Base-by-base conservation (phyloP, 78 protist species). In the Protostelium mycophagum region DNA sequence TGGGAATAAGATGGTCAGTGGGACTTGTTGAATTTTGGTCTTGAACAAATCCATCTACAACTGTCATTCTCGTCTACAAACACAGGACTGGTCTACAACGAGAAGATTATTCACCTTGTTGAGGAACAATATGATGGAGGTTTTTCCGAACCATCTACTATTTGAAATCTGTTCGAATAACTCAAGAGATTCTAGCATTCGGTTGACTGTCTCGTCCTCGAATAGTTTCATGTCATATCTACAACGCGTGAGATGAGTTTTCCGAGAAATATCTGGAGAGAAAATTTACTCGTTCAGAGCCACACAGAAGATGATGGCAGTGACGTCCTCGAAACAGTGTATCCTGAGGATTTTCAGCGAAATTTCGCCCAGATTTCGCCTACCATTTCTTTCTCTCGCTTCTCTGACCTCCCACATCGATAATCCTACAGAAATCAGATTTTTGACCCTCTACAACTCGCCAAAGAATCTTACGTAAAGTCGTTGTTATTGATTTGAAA, bases 361-460 rank as follows among this genome's bases (percentile, higher is more conserved):
- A n/a, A n/a, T n/a, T n/a, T n/a, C 73, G 73, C 5, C 73, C 16
- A 5, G 16, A 25, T 16, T 5, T 16, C 31, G 16, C 73, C 16
- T 16, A 51, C 98, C 99, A 98, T 91, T 98, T 98, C 36, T 89
- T 86, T 28, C 99, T 83, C 95, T 97, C 98, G 86, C 93, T 94
- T 83, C 98, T 92, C 92, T 98, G 99, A 36, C 99, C 99, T 38
- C 99, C 99, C 28, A 98, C 98, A 87, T 98, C 99, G 29, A 95
- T 85, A 86, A 98, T 51, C 35, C 96, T 92, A 83, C 88, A 28
- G 0, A 39, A 35, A 29, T 34, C 28, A 29, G 39, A 28, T 0
- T 1, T 34, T 36, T 28, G 0, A 5, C 10, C 25, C 38, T 34
- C 29, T 10, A 73, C 86, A 1, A 0, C 35, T 28, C 35, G 37